phyloP scores from a whole-genome alignment of 2,329 filamentous ascomycete genomes.

The Cladophialophora immunda region DNA sequence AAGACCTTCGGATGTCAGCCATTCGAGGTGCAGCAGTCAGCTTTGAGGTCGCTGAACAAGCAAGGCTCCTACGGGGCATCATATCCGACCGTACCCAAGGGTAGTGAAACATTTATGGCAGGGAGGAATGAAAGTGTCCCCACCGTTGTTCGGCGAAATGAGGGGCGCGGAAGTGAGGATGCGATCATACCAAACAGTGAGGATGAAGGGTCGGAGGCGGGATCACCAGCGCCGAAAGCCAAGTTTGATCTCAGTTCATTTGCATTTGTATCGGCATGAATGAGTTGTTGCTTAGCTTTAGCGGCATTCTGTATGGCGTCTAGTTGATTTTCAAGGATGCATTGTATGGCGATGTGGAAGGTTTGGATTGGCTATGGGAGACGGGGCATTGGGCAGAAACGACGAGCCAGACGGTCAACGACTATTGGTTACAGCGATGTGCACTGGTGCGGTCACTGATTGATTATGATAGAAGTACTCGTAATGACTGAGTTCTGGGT shows the following conservation, averaged over 20 bases:
- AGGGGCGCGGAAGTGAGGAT: slow-evolving; percentile 59
- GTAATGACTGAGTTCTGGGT: background rate
- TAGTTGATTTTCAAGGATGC: background rate
- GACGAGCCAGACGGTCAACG: slow-evolving; percentile 7
- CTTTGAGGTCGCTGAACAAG: slow-evolving; percentile 31
- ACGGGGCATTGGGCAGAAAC: slow-evolving; percentile 28
- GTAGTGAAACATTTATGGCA: background rate
- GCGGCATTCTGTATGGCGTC: slow-evolving; percentile 27
- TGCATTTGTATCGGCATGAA: slow-evolving; percentile 45
- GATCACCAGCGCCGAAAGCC: slow-evolving; percentile 29
- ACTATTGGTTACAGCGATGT: slow-evolving; percentile 28
- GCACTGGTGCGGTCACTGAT: background rate
- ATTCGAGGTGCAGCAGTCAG: slow-evolving; percentile 25
- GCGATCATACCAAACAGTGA: slow-evolving; percentile 61
- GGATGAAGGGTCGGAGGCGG: slow-evolving; percentile 43
- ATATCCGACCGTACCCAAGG: background rate
- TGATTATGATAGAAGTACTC: slow-evolving; percentile 2
- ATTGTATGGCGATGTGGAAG: slow-evolving; percentile 26
- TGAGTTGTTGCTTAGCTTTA: slow-evolving; percentile 24
- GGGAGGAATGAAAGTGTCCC: background rate
- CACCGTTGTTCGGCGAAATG: background rate
- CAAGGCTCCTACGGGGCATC: background rate
- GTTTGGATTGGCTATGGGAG: slow-evolving; percentile 23
- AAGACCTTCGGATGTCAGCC: slow-evolving; percentile 33
- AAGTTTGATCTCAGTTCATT: slow-evolving; percentile 49